Conservation (phyloP, 306 rosid species). For the Glycyrrhiza uralensis region DNA sequence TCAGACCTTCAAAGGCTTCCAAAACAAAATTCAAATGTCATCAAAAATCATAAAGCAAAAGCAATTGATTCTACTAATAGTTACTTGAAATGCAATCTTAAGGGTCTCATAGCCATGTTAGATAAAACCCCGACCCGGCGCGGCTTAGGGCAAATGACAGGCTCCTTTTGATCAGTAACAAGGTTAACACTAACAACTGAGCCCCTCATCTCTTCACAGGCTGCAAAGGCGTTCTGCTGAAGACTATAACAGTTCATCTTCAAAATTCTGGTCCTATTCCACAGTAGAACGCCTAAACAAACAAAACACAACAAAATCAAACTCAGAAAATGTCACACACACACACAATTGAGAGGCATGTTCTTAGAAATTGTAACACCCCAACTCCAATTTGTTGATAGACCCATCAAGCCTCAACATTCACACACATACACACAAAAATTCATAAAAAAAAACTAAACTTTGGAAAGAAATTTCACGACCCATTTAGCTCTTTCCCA, state of each 20-base stretch:
- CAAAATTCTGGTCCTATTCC: conserved; percentile 21
- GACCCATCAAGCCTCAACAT: neutral
- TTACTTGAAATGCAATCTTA: conserved; percentile 66
- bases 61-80: neutral
- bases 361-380: neutral
- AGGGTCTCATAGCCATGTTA: conserved; percentile 40
- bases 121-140: conserved; percentile 65
- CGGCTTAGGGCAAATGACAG: conserved; percentile 80
- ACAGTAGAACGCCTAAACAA: conserved; percentile 63
- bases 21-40: conserved; percentile 3
- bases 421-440: neutral
- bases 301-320: conserved; percentile 3
- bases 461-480: neutral
- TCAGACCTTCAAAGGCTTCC: conserved; percentile 1
- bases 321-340: neutral
- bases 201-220: conserved; percentile 59
- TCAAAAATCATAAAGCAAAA: neutral
- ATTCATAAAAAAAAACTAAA: neutral
- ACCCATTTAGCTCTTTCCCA: neutral
- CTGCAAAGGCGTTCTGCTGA: conserved; percentile 76
- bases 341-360: neutral
- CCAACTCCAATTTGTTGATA: neutral
- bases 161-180: conserved; percentile 54
- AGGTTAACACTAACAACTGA: conserved; percentile 38
- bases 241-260: conserved; percentile 67